Conservation (phyloP, 179 eudicot genomes). For the Beta corolliflora region DNA sequence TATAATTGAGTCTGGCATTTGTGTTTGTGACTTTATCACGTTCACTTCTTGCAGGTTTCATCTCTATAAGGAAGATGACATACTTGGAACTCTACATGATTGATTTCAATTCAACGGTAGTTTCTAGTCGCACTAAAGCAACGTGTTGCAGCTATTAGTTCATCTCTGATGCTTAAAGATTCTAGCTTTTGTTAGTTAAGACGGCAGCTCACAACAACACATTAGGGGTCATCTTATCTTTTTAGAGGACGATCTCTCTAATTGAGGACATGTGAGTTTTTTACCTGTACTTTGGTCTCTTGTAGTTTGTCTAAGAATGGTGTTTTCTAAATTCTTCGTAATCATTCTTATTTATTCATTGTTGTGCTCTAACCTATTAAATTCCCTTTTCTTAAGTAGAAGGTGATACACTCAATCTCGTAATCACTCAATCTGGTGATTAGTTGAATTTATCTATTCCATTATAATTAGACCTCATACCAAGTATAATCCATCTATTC, state of each 20-base stretch:
- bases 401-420: too few species aligned
- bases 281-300: neutral
- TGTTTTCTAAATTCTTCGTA: too few species aligned
- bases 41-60: too few species aligned
- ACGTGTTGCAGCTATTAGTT: too few species aligned
- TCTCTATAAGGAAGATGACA: too few species aligned
- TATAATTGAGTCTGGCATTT: too few species aligned
- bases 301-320: neutral
- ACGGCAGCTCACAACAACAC: too few species aligned
- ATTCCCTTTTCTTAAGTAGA: conserved; percentile 42
- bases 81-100: too few species aligned
- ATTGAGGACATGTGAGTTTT: neutral
- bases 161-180: conserved; percentile 12
- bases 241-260: neutral
- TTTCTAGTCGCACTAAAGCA: too few species aligned
- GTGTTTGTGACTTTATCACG: too few species aligned
- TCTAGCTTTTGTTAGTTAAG: conserved; percentile 3
- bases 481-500: neutral
- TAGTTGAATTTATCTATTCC: neutral
- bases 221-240: neutral
- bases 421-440: conserved; percentile 79
- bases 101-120: too few species aligned
- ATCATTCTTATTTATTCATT: too few species aligned
- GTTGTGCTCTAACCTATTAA: conserved; percentile 15
- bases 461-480: neutral